Evolutionary conservation across 1,284 basidiomycete genomes (phyloP), one percentile per base, ranked within the genome.

Genomic region (Fomitiporia mediterranea): DNA sequence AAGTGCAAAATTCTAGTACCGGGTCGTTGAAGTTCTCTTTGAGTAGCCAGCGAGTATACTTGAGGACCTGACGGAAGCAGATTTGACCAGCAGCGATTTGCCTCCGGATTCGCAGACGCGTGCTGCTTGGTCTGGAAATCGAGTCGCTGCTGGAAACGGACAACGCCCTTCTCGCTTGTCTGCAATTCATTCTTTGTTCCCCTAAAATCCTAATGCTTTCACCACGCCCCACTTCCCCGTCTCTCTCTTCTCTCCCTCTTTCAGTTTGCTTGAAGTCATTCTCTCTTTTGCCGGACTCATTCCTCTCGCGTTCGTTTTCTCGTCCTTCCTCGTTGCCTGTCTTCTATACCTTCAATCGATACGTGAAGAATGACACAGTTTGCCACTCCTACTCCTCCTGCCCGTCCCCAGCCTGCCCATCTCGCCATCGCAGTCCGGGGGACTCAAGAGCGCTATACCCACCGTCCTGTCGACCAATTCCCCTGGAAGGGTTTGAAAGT

Each of bases 91-190:
- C 39, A 43, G 27, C 5, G 28, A 28, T 43, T 32, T 30, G n/a
- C 28, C 28, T 17, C 38, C 51, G 27, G 28, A 32, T 34, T 17
- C 35, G 51, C 25, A n/a, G 27, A n/a, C n/a, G n/a, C n/a, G 9
- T 39, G 13, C 19, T 38, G 37, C 19, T 38, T 51, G 37, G 19
- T 13, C 4, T 3, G 19, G 37, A 4, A 13, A n/a, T n/a, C 2
- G n/a, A 43, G 8, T 4, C 37, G 30, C 0, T 39, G 28, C 51
- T 43, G 39, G 37, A 52, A 52, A 52, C 21, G 27, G 39, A 19
- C 25, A 43, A 52, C 51, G 51, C 51, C 51, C 51, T 43, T 30
- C 21, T 30, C n/a, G n/a, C n/a, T n/a, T 46, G 25, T 23, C 6
- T 46, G 19, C 43, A 28, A 46, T 46, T 15, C 25, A 46, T 8